Conservation (phyloP, 2,329 filamentous ascomycete genomes). For the Clarireedia sp. region DNA sequence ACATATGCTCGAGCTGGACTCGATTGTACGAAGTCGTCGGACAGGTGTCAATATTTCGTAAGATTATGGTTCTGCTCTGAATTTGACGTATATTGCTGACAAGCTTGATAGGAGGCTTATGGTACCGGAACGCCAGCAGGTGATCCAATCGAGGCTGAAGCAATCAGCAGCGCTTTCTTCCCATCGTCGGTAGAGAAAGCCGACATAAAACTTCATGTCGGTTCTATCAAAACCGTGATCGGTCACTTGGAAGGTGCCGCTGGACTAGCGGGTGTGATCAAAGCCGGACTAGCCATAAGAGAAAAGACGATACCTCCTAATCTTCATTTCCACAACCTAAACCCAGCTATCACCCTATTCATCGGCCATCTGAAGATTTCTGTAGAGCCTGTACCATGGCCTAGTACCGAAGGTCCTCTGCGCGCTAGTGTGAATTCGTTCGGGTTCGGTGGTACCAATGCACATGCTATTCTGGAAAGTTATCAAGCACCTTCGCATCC, state of each 20-base stretch:
- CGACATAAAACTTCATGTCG: slow-evolving; percentile 13
- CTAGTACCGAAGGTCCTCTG: slow-evolving; percentile 8
- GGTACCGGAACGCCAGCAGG: slow-evolving; percentile 18
- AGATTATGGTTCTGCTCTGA: background rate
- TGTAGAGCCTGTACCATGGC: slow-evolving; percentile 27
- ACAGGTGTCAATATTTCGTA: slow-evolving; percentile 15
- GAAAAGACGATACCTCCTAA: slow-evolving; percentile 28
- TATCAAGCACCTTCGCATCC: background rate
- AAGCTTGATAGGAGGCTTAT: slow-evolving; percentile 7
- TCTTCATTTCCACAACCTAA: slow-evolving; percentile 30
- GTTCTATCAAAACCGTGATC: slow-evolving; percentile 23
- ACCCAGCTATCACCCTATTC: slow-evolving; percentile 26
- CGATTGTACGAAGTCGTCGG: slow-evolving; percentile 20
- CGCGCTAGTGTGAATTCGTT: slow-evolving; percentile 28
- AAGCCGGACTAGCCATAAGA: slow-evolving; percentile 23
- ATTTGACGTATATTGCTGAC: too few species aligned
- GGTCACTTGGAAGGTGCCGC: slow-evolving; percentile 27
- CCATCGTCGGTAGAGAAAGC: background rate
- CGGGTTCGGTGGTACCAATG: slow-evolving; percentile 42
- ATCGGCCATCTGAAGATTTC: slow-evolving; percentile 10
- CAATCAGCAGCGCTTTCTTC: slow-evolving; percentile 11
- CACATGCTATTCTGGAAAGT: slow-evolving; percentile 37
- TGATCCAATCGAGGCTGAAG: slow-evolving; percentile 18
- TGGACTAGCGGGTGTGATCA: slow-evolving; percentile 28
- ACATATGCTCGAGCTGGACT: slow-evolving; percentile 38